A percentile compares a stretch with the other conserved stretches of the same genome.
Evolutionary conservation across 148 eudicot genomes (phyloP).

Genomic region (Dianthus caryophyllus): DNA sequence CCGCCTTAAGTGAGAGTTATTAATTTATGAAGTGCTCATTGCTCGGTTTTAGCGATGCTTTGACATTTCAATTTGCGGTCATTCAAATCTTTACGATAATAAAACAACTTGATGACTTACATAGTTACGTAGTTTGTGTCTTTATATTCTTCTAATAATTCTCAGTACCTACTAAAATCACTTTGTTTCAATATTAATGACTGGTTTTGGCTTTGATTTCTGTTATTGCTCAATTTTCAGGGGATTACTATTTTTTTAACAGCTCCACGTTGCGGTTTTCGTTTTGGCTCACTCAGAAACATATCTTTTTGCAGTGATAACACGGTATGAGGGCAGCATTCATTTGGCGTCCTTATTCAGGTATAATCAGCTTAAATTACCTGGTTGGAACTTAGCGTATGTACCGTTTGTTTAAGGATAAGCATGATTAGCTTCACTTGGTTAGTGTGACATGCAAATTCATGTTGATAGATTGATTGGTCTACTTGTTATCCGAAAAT

Average conservation of each 20-base stretch:
- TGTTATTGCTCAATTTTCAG: neutral
- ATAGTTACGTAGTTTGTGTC: too few relatives aligned
- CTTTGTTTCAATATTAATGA: too few relatives aligned
- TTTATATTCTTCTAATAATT: too few relatives aligned
- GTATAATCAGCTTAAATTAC: neutral
- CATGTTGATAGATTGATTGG: neutral
- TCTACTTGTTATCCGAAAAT: neutral
- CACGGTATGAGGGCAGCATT: too few relatives aligned
- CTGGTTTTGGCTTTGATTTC: neutral
- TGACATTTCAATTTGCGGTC: too few relatives aligned
- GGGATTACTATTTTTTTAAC: neutral
- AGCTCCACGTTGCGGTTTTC: neutral
- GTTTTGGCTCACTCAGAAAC: too few relatives aligned
- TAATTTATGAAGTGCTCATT: neutral
- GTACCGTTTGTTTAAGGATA: neutral
- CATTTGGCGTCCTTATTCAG: neutral
- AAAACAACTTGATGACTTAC: too few relatives aligned
- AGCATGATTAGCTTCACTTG: neutral
- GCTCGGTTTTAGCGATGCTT: neutral
- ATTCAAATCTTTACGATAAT: too few relatives aligned
- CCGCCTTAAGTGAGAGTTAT: neutral
- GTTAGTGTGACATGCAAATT: neutral
- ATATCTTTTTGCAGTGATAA: too few relatives aligned
- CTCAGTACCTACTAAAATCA: neutral
- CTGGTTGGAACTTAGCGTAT: neutral